Percentiles rank a stretch among this genome's conserved stretches.
Conservation (phyloP, 352 stramenopile genomes). For the Phytophthora megakarya region DNA sequence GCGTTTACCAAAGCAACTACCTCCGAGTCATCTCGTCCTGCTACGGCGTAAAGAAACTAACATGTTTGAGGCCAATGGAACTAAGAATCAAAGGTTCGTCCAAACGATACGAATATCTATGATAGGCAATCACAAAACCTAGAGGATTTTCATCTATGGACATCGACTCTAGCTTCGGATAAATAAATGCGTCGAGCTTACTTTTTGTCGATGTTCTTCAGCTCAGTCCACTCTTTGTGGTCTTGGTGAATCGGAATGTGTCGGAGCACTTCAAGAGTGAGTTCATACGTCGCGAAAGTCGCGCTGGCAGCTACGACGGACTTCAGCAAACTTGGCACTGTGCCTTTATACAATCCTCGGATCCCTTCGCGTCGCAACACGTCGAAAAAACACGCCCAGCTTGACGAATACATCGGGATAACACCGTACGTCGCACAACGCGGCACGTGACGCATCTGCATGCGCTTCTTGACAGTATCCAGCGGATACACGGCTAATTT, state of each 20-base stretch:
- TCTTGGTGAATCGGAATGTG: slow-evolving; percentile 23
- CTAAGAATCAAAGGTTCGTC: not conserved
- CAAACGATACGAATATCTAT: slow-evolving; percentile 17
- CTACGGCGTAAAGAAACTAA: not conserved
- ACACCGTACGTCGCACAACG: slow-evolving; percentile 64
- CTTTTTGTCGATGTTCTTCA: slow-evolving; percentile 13
- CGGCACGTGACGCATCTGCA: slow-evolving; percentile 89
- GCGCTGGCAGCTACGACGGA: slow-evolving; percentile 77
- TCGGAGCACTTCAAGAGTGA: slow-evolving; percentile 50
- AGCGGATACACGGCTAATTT: slow-evolving; percentile 95
- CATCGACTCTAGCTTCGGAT: not conserved
- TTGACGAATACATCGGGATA: slow-evolving; percentile 69
- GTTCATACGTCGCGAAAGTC: slow-evolving; percentile 81
- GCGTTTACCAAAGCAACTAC: not conserved
- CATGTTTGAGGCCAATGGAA: not conserved
- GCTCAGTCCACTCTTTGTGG: slow-evolving; percentile 18
- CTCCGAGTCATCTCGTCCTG: not conserved
- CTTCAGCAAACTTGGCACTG: slow-evolving; percentile 77
- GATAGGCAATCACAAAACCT: not conserved
- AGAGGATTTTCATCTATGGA: slow-evolving; percentile 3
- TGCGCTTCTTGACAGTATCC: slow-evolving; percentile 96
- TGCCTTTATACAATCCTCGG: slow-evolving; percentile 80
- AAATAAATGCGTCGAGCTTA: slow-evolving; percentile 7
- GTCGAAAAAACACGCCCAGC: slow-evolving; percentile 61
- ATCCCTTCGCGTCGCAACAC: slow-evolving; percentile 72